These are phyloP conservation scores for Aspergillus udagawae DNA, from an alignment of 2,329 filamentous ascomycete genomes.

Conservation along the genomic window DNA sequence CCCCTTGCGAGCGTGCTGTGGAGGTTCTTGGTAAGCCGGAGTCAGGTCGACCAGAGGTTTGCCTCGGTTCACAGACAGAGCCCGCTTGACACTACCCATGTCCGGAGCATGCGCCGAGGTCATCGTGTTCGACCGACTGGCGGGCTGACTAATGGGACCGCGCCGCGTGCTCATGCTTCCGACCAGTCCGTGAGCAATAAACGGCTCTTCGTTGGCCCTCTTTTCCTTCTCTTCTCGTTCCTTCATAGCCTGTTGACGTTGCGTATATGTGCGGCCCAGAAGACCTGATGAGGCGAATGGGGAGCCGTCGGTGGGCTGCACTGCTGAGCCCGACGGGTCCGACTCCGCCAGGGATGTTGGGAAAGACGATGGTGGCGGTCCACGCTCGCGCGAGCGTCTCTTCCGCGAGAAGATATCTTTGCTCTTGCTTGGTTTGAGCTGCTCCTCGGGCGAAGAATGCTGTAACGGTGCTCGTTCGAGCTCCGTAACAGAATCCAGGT, in stretches of 20 bases:
- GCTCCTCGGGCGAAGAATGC: conserved; percentile 13
- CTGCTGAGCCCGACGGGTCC: conserved; percentile 8
- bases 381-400: conserved; percentile 26
- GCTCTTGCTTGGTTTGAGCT: conserved; percentile 9
- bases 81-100: conserved; percentile 37
- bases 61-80: conserved; percentile 43
- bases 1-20: conserved; percentile 38
- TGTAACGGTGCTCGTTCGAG: conserved; percentile 24
- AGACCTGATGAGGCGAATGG: conserved; percentile 36
- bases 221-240: conserved; percentile 37
- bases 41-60: conserved; percentile 68
- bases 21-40: conserved; percentile 60
- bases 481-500: conserved; percentile 49
- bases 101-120: conserved; percentile 23
- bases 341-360: conserved; percentile 24
- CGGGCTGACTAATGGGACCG: conserved; percentile 16
- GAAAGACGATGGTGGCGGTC: conserved; percentile 27
- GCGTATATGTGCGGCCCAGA: conserved; percentile 37
- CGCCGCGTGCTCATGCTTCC: conserved; percentile 44
- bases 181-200: conserved; percentile 52
- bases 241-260: conserved; percentile 38
- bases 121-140: conserved; percentile 33
- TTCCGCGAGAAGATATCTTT: conserved; percentile 25
- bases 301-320: conserved; percentile 20
- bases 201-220: conserved; percentile 41